Conservation (phyloP, 208 protist genomes). For the Leishmania braziliensis region DNA sequence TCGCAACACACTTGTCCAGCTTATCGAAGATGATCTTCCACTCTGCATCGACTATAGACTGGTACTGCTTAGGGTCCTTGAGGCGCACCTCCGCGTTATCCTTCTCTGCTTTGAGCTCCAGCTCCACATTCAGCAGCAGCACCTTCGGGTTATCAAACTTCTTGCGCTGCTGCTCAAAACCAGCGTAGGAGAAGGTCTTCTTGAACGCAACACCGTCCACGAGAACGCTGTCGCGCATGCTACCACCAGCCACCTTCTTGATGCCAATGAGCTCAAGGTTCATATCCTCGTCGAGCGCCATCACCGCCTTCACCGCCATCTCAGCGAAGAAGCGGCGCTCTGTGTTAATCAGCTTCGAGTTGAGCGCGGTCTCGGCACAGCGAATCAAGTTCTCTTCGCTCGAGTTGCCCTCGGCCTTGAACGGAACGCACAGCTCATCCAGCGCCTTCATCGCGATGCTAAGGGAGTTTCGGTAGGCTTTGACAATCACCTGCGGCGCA, state of each 20-base stretch:
- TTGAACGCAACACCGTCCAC: conserved; percentile 99
- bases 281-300: conserved; percentile 94
- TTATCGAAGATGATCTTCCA: conserved; percentile 99
- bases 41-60: conserved; percentile 99
- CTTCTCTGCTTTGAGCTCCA: conserved; percentile 99
- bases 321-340: conserved; percentile 98
- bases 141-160: conserved; percentile 98
- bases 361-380: conserved; percentile 98
- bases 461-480: conserved; percentile 92
- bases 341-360: conserved; percentile 99
- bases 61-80: conserved; percentile 98
- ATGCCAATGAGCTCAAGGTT: conserved; percentile 99
- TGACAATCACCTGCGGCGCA: conserved; percentile 99
- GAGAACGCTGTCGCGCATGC: conserved; percentile 98
- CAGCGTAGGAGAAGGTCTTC: conserved; percentile 99
- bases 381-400: conserved; percentile 88
- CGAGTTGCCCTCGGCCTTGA: conserved; percentile 62
- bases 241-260: conserved; percentile 99
- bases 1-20: conserved; percentile 98
- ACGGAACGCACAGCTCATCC: conserved; percentile 93
- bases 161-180: conserved; percentile 99
- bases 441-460: conserved; percentile 82
- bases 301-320: conserved; percentile 99
- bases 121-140: conserved; percentile 99
- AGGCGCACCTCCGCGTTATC: conserved; percentile 99